Conservation (phyloP, 768 basidiomycete species). For the Leccinum subgranulosum region DNA sequence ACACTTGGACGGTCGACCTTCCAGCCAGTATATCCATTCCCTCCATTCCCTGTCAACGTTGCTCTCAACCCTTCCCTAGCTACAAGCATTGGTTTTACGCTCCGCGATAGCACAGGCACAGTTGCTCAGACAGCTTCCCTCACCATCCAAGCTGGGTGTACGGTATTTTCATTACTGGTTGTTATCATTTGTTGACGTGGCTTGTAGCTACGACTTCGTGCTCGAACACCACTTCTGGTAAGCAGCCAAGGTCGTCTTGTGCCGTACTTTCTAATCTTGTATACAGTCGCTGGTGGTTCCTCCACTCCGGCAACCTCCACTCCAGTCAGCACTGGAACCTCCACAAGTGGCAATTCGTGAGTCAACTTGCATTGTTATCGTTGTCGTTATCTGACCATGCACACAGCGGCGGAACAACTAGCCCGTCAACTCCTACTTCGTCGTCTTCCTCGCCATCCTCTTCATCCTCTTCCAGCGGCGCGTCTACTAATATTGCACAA, state of each 20-base stretch:
- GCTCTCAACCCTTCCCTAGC: conserved; percentile 28
- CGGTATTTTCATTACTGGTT: conserved; percentile 20
- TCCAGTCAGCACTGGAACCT: not conserved
- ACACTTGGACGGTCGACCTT: conserved; percentile 57
- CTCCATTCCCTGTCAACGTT: not conserved
- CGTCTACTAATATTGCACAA: conserved; percentile 41
- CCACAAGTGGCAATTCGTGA: conserved; percentile 14
- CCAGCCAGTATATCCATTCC: conserved; percentile 35
- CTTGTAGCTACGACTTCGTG: conserved; percentile 36
- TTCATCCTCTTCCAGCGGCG: conserved; percentile 34
- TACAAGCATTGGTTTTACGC: conserved; percentile 50
- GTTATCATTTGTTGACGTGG: conserved; percentile 9
- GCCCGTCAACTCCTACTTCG: not conserved
- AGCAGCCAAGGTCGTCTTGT: conserved; percentile 16
- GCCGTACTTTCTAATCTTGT: conserved; percentile 13
- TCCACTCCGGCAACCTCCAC: conserved; percentile 15
- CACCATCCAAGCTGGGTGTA: conserved; percentile 48
- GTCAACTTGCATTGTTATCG: not conserved
- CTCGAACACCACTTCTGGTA: conserved; percentile 25
- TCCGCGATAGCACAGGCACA: conserved; percentile 60
- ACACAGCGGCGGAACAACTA: not conserved
- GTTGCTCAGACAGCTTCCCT: conserved; percentile 50
- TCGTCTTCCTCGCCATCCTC: conserved; percentile 6
- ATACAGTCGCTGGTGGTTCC: conserved; percentile 21
- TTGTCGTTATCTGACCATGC: conserved; percentile 7